Base-by-base conservation (phyloP, 441 rosid species). In the Populus hybrid region DNA sequence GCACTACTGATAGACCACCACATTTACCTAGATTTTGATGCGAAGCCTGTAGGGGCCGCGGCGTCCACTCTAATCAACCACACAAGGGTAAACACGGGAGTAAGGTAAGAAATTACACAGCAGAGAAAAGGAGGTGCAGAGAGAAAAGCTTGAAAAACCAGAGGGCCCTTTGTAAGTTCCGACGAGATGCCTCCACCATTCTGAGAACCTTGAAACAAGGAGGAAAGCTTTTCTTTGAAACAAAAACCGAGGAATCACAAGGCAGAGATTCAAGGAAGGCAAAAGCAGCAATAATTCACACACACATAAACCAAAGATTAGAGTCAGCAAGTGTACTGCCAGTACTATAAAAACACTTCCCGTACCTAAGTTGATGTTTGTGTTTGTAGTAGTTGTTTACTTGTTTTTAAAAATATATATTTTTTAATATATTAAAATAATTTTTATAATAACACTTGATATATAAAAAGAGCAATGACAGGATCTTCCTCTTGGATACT, bases 221-320 rank as follows among this genome's bases (percentile, higher is more conserved):
- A 79, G 72, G 1, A 63, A 69, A 34, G 70, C 8, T 12, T 74
- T 70, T 70, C 28, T 0, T 8, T 26, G 80, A 80, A 78, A 23
- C 77, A 79, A 72, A 77, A 69, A 67, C 69, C 73, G 54, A 81
- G 75, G 72, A 74, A 50, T 18, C 59, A 9, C n/a, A 70, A 79
- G 73, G 74, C 12, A 12, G 23, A 30, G 61, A 75, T 14, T 30
- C n/a, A 71, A 34, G 26, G 5, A 32, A 21, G 46, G 68, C 18
- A 40, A 63, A 74, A 57, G 63, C 63, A 50, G 24, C 35, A 69
- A 78, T 80, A 78, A 76, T 78, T 10, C 66, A 77, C 73, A 46
- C 18, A 69, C 80, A 40, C 82, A 46, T 28, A 46, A 66, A 8
- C 74, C 76, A 40, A 82, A 54, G 50, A 21, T 46, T n/a, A 14